Base-by-base conservation (phyloP, 2,329 filamentous ascomycete genomes). In the Emergomyces africanus region DNA sequence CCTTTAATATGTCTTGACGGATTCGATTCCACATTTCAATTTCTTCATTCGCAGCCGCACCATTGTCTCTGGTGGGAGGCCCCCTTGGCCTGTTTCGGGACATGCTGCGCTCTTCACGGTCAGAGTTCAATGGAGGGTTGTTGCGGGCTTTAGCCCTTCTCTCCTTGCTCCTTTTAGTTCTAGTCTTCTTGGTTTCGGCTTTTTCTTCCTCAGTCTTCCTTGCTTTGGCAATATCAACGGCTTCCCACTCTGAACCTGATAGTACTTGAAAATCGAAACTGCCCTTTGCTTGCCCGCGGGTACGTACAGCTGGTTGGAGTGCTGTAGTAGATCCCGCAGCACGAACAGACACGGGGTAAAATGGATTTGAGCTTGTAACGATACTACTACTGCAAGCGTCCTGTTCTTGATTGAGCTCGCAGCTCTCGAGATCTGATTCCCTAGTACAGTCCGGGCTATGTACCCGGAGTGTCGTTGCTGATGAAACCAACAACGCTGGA, bases 21-120 rank as follows among this genome's bases (percentile, higher is more conserved):
- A 76, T 75, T 62, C 72, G 71, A 61, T 74, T 75, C 73, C 73
- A 76, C 66, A 76, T 72, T 60, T 76, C 73, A 61, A 74, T 71
- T 60, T 76, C 74, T 66, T 76, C 74, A 57, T 74, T 75, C 37
- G 72, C 72, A 20, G 72, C 72, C n/a, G 72, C 67, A 28, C 73
- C 73, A 66, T 75, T 75, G 62, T 75, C 73, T 54, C 73, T 68
- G 59, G 71, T 69, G 12, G 70, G 69, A 54, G 69, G 68, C 18
- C 68, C 70, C 54, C 74, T 65, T 54, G 74, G 72, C 57, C 74
- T 71, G 64, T 75, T 75, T 60, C 74, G 71, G 42, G 73, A 76
- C 74, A 76, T 76, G 8, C 57, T 55, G 54, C 20, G 42, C 20
- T 37, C 28, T 41, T 15, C 33, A 55, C 42, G 25, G 54, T 56